phyloP scores from a whole-genome alignment of 441 rosid species.

The Metrosideros polymorpha region DNA sequence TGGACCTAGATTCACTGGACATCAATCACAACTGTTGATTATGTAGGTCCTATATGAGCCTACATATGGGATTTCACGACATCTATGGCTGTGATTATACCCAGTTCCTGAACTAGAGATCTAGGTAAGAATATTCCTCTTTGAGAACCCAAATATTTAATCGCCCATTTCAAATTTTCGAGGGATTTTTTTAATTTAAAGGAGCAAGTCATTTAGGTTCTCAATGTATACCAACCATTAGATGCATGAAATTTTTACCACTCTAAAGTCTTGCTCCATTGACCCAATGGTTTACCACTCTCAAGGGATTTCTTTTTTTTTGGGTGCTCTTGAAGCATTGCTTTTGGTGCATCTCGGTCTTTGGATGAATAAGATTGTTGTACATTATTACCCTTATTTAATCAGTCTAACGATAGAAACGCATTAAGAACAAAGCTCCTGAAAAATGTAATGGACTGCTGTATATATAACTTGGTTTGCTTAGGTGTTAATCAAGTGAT shows the following conservation, averaged over 20 bases:
- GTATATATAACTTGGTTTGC: not conserved
- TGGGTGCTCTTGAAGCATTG: not conserved
- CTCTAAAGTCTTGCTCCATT: not conserved
- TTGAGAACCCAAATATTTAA: not conserved
- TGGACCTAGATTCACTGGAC: not conserved
- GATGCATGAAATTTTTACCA: not conserved
- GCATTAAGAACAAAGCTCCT: not conserved
- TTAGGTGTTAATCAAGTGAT: not conserved
- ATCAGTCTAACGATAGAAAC: not conserved
- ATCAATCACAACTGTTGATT: not conserved
- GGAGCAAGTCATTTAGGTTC: not conserved
- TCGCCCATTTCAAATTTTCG: not conserved
- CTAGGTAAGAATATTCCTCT: not conserved
- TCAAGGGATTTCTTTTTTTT: not conserved
- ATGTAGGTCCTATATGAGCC: not conserved
- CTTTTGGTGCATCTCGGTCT: not conserved
- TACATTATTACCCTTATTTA: not conserved
- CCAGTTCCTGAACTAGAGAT: not conserved
- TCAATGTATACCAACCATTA: not conserved
- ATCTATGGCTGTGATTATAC: not conserved
- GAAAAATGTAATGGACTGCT: not conserved
- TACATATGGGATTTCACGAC: not conserved
- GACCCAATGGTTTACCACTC: not conserved
- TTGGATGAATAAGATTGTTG: not conserved
- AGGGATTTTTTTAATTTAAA: not conserved